phyloP scores from a whole-genome alignment of 2,329 filamentous ascomycete species.

The Penicillium sp. region DNA sequence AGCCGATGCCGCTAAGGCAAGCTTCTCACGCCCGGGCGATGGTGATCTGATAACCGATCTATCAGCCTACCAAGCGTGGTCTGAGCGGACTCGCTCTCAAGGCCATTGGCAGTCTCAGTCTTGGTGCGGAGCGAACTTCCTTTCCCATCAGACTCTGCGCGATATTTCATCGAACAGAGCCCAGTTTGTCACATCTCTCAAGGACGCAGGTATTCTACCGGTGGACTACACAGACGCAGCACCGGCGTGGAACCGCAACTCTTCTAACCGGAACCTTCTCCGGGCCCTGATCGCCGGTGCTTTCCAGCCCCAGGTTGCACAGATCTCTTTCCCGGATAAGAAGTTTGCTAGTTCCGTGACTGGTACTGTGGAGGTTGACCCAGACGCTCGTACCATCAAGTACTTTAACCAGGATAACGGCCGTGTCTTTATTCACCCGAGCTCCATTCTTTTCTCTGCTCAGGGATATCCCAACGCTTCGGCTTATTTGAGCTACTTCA shows the following conservation, averaged over 20 bases:
- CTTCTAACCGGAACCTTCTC: conserved; percentile 52
- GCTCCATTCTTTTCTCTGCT: conserved; percentile 78
- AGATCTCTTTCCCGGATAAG: conserved; percentile 92
- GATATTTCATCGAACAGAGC: conserved; percentile 84
- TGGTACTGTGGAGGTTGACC: conserved; percentile 88
- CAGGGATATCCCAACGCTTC: conserved; percentile 74
- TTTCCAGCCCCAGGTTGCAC: conserved; percentile 81
- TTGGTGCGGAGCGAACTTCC: conserved; percentile 84
- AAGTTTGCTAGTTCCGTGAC: conserved; percentile 87
- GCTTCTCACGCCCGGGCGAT: conserved; percentile 68
- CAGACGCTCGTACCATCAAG: conserved; percentile 86
- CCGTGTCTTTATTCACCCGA: conserved; percentile 89
- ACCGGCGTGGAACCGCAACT: conserved; percentile 31
- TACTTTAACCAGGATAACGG: conserved; percentile 86
- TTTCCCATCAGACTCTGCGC: conserved; percentile 76
- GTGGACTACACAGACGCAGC: conserved; percentile 45
- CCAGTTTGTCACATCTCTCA: conserved; percentile 81
- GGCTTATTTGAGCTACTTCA: conserved; percentile 84
- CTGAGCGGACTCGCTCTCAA: conserved; percentile 56
- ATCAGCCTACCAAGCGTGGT: conserved; percentile 79
- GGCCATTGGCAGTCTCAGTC: conserved; percentile 49
- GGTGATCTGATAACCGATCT: conserved; percentile 89
- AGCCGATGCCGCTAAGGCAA: conserved; percentile 70
- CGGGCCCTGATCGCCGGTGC: conserved; percentile 70
- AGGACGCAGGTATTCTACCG: conserved; percentile 77